Conservation (phyloP, 768 basidiomycete genomes). For the Agaricus subrufescens region DNA sequence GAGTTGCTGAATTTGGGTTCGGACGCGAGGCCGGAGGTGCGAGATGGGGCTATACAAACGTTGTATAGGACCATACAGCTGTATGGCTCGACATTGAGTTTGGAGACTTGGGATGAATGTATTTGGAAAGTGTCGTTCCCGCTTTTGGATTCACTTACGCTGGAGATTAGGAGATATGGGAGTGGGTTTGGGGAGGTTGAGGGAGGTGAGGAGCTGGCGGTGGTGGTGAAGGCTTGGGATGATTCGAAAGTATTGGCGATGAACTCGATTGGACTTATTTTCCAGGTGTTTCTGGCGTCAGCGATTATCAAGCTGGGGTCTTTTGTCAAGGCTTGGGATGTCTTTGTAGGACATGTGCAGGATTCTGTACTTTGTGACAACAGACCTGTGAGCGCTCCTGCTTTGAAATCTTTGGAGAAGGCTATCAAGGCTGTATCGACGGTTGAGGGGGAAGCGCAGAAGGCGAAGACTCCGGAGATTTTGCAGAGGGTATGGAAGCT, state of each 20-base stretch:
- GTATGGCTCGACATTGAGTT: slow-evolving; percentile 82
- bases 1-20: slow-evolving; percentile 81
- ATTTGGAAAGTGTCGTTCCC: slow-evolving; percentile 92
- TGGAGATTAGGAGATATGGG: slow-evolving; percentile 44
- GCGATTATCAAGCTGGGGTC: slow-evolving; percentile 71
- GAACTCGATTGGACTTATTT: slow-evolving; percentile 78
- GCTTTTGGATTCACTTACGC: slow-evolving; percentile 65
- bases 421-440: slow-evolving; percentile 57
- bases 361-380: slow-evolving; percentile 66
- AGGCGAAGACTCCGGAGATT: slow-evolving; percentile 36
- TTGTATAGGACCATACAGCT: slow-evolving; percentile 91
- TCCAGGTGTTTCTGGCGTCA: slow-evolving; percentile 70
- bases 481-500: slow-evolving; percentile 68
- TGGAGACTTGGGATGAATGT: slow-evolving; percentile 84
- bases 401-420: slow-evolving; percentile 78
- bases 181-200: slow-evolving; percentile 11
- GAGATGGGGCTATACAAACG: slow-evolving; percentile 93
- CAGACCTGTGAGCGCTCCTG: slow-evolving; percentile 73
- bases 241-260: slow-evolving; percentile 86
- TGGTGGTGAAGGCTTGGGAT: slow-evolving; percentile 62
- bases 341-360: slow-evolving; percentile 69
- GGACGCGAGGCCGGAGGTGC: slow-evolving; percentile 81
- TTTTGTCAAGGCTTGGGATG: slow-evolving; percentile 69
- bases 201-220: slow-evolving; percentile 9
- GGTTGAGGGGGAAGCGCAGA: slow-evolving; percentile 32